Base-by-base conservation (phyloP, 257 asterid species). In the Gentiana straminea region DNA sequence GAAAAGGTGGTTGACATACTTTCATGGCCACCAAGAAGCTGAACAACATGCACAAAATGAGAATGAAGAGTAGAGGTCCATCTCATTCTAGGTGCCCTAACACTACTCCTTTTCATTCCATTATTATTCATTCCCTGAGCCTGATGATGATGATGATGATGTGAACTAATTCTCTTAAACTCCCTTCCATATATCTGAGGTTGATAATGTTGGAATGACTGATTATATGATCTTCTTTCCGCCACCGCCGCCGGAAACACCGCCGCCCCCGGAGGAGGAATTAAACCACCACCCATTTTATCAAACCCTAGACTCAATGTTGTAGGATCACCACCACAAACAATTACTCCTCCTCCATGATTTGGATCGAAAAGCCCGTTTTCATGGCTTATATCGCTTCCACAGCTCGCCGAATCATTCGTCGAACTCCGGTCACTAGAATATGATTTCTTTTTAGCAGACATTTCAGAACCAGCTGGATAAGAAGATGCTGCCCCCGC, bases 51-150 rank as follows among this genome's bases (percentile, higher is more conserved):
- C 13, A 84, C 90, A 51, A 86, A 86, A 75, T 81, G 95, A 13
- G 95, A 81, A 69, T 86, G 95, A 24, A 86, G 94, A 62, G 87
- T 83, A 8, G 94, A 71, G 47, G 95, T 86, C 95, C 95, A 86
- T 62, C 95, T 73, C 95, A 83, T 86, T 60, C 95, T 69, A 0
- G 95, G 95, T 43, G 94, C 90, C 50, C 95, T 64, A 52, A 70
- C 84, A 39, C 80, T 77, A 39, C 78, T 77, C 68, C 84, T 68
- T 45, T 54, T 68, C 32, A 68, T 59, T 10, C 77, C 76, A 48
- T 69, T 1, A 52, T 60, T 68, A 55, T 66, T 53, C 86, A 77
- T 24, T 24, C 24, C 24, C 24, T 24, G 24, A 24, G 24, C 24
- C 24, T 24, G 24, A 24, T 24, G 24, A 24, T 24, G 24, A 24